Evolutionary conservation across 352 stramenopile genomes (phyloP), one percentile per base, ranked within the genome.

Genomic region (Globisporangium iwayamae): DNA sequence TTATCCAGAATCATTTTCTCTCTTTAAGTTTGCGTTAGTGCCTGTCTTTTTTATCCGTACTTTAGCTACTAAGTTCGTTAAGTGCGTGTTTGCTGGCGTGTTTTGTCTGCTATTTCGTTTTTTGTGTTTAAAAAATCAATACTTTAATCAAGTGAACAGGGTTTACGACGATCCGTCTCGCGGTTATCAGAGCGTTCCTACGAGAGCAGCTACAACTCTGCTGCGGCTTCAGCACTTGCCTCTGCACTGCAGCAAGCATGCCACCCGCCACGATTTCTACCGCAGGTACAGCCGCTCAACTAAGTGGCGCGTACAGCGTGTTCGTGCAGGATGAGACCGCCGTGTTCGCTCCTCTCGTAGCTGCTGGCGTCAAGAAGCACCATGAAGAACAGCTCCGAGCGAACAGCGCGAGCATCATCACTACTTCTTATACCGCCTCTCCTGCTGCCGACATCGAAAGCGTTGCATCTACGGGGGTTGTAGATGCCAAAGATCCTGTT

Each of bases 321-420:
- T 54, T 53, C 39, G 22, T 8, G 11, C 43, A 53, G 38, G 38
- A 60, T 43, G 50, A 38, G 20, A 34, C 4, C 16, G 58, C 58
- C 16, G 22, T 25, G 20, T 53, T 58, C 52, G n/a, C 41, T 41
- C 39, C n/a, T 22, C 50, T 52, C 48, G 56, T 32, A 28, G 56
- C 39, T 43, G 39, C 56, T 25, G 39, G 30, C 10, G 30, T 20
- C 7, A 36, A 39, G 34, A 39, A 39, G 28, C 16, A 45, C 51
- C 25, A 57, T 18, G 11, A 41, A 7, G 56, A 62, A 3, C 32
- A 48, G 58, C n/a, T 54, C 20, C 58, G 34, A 7, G n/a, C 18
- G 20, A 11, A 41, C 22, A n/a, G 4, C 54, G 20, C 25, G 38
- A 13, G n/a, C 7, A 14, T 14, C 39, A 13, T 28, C 16, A 11